Evolutionary conservation across 306 rosid species (phyloP), one percentile per base, ranked within the genome.

Genomic region (Albizia julibrissin): DNA sequence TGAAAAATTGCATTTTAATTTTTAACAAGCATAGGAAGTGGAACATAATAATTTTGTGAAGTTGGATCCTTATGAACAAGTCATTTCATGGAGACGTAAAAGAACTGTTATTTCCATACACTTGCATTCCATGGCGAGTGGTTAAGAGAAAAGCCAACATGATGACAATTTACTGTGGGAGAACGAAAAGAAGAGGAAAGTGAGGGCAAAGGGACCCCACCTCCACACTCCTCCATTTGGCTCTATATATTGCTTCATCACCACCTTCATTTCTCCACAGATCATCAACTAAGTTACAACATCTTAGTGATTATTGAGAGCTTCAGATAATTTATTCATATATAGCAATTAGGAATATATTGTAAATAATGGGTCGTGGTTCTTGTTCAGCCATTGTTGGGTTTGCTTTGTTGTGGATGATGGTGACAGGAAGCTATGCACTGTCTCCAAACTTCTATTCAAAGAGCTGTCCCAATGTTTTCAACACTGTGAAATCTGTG

Each of bases 371-470:
- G 94, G 78, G 77, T n/a, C 29, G 39, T 64, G 73, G 77, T 18
- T 74, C 81, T 43, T 79, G 50, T 64, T 78, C 56, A 15, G 12
- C 58, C 67, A 2, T 71, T 43, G 37, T 81, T 29, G 72, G 74
- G 37, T 66, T 85, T 3, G 73, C n/a, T 34, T 40, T 88, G 56
- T 22, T 87, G 0, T 27, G 90, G 0, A 75, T 86, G 83, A 50
- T 64, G 69, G 62, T 86, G 58, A 52, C 83, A 4, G 83, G 85
- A 8, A 66, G 72, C 26, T 79, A 87, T 76, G 87, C 89, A 0
- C 97, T 94, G 74, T 91, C 87, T 1, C 31, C 56, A 1, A 74
- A 62, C 3, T 92, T 91, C 78, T 94, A 94, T 62, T 79, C 88
- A 1, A 80, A 78, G 49, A 86, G 80, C 21, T 94, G 98, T 72